phyloP scores from a whole-genome alignment of 1,139 yeast genomes.

The Scheffersomyces cryptocercus region DNA sequence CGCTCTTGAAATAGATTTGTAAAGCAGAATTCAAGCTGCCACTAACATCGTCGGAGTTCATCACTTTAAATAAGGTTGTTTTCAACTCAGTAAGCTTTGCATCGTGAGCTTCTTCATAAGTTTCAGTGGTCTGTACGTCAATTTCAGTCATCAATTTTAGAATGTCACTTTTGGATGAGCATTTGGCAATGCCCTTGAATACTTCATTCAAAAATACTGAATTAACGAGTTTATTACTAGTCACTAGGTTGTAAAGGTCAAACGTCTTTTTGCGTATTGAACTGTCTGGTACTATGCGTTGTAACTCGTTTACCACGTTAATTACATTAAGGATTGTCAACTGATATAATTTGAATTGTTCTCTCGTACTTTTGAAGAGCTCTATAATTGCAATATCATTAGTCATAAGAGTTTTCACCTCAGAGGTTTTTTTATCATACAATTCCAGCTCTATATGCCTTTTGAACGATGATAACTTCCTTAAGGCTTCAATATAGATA shows the following conservation, averaged over 20 bases:
- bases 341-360: conserved; percentile 24
- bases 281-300: conserved; percentile 4
- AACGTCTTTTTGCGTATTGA: conserved; percentile 21
- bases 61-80: too few relatives aligned
- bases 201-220: conserved; percentile 13
- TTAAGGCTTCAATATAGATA: conserved; percentile 22
- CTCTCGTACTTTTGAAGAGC: conserved; percentile 19
- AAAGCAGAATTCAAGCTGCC: background rate
- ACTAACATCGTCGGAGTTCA: too few relatives aligned
- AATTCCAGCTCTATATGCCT: conserved; percentile 27
- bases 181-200: conserved; percentile 1
- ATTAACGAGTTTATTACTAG: conserved; percentile 14
- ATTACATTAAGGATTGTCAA: conserved; percentile 24
- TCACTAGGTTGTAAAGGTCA: conserved; percentile 33
- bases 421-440: conserved; percentile 5
- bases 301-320: conserved; percentile 22
- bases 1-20: conserved; percentile 16
- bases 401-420: conserved; percentile 19
- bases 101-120: background rate
- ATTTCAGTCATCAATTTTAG: too few relatives aligned
- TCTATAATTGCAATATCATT: conserved; percentile 18
- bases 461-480: conserved; percentile 42
- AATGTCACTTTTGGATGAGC: background rate
- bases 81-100: background rate
- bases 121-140: background rate